A percentile compares a stretch with the other conserved stretches of the same genome.
These are phyloP conservation scores for Tetraselmis chui DNA, from an alignment of 139 green algal genomes.

Conservation along the genomic window DNA sequence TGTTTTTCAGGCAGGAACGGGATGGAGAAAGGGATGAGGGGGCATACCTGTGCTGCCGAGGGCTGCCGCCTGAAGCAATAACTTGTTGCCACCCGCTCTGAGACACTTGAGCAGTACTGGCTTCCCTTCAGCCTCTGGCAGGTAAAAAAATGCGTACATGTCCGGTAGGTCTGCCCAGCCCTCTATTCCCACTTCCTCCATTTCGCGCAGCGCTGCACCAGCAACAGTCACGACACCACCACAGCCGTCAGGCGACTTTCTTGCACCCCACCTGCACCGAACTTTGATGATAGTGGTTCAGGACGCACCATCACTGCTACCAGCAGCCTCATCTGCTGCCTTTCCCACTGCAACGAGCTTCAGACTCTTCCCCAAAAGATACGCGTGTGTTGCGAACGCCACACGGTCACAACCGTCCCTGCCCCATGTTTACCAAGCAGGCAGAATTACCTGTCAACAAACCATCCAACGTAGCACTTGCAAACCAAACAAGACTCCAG, in stretches of 20 bases:
- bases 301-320: too few species aligned
- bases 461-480: too few species aligned
- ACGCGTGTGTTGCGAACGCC: background rate
- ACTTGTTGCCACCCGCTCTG: background rate
- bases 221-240: too few species aligned
- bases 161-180: background rate
- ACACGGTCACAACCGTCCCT: background rate
- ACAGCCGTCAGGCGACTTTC: too few species aligned
- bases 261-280: too few species aligned
- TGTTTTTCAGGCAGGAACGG: too few species aligned
- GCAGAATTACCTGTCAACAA: too few species aligned
- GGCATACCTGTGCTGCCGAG: background rate
- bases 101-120: background rate
- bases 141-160: background rate
- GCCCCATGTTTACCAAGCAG: background rate
- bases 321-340: background rate
- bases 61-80: background rate
- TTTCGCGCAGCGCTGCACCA: too few species aligned
- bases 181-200: background rate
- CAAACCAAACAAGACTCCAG: too few species aligned
- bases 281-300: too few species aligned
- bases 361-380: background rate
- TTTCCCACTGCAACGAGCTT: background rate
- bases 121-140: background rate
- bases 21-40: background rate